Evolutionary conservation across 495 filamentous ascomycete species (phyloP).

Genomic region (Penicillium diatomitis): DNA sequence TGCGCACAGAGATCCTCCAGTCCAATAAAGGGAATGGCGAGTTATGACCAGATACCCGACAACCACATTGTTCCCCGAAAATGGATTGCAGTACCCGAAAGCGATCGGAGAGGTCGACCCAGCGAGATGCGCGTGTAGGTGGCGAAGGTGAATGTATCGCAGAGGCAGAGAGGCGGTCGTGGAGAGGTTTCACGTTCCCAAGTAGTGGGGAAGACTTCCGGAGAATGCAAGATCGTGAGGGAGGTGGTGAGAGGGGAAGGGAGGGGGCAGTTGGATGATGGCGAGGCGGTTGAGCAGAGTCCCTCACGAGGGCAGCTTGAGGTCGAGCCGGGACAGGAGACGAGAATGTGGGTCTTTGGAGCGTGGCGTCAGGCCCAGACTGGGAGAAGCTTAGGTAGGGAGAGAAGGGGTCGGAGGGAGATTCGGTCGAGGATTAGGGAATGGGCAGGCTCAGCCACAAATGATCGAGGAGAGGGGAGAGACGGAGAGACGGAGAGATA

Average conservation of each 20-base stretch:
- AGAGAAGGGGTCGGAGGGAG: too few relatives aligned
- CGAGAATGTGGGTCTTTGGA: constrained; percentile 10
- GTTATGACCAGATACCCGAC: constrained; percentile 22
- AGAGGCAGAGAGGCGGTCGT: neutral
- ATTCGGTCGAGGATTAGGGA: too few relatives aligned
- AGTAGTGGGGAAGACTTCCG: neutral
- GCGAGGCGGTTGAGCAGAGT: neutral
- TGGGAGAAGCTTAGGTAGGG: neutral
- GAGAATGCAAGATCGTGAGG: constrained; percentile 1
- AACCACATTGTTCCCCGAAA: constrained; percentile 30
- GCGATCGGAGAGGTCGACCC: constrained; percentile 1
- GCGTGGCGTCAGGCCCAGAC: constrained; percentile 1
- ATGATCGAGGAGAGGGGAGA: too few relatives aligned
- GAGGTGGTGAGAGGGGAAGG: neutral
- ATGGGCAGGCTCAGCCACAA: too few relatives aligned
- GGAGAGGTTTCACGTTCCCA: neutral
- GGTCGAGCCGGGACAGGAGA: constrained; percentile 4
- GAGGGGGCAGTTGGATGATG: neutral
- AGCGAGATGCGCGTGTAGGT: constrained; percentile 2
- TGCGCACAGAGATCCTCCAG: constrained; percentile 8
- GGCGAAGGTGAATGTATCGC: neutral
- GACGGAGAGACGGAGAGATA: constrained; percentile 1
- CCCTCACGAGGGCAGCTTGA: neutral
- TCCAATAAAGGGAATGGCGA: constrained; percentile 14
- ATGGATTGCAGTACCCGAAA: constrained; percentile 9